A percentile compares a stretch with the other conserved stretches of the same genome.
Evolutionary conservation across 176 grass and related monocot genomes (phyloP).

Genomic region (Oryza nivara): DNA sequence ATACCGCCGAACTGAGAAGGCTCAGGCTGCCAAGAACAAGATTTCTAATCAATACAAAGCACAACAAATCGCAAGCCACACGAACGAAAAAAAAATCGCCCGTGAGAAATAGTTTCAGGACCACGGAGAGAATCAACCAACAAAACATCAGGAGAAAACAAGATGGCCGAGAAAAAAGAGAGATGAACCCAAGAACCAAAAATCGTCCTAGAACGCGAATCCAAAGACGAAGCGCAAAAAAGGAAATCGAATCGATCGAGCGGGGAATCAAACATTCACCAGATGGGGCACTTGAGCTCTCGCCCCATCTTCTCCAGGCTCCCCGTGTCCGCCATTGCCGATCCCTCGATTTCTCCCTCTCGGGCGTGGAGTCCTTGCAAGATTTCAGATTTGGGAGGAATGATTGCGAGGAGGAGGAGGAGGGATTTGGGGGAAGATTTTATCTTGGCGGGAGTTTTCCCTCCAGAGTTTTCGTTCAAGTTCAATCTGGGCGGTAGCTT

Average conservation of each 20-base stretch:
- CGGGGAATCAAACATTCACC: constrained; percentile 32
- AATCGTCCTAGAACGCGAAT: neutral
- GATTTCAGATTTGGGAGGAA: neutral
- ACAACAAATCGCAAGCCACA: neutral
- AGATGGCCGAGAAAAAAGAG: neutral
- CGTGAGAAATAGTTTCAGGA: neutral
- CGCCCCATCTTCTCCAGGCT: constrained; percentile 86
- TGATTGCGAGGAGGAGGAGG: too few species aligned
- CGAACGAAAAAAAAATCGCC: neutral
- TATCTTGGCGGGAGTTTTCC: constrained; percentile 52
- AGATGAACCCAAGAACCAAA: neutral
- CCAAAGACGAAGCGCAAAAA: neutral
- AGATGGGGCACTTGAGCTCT: constrained; percentile 95
- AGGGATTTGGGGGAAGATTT: neutral
- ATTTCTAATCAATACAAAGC: neutral
- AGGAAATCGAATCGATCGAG: too few species aligned
- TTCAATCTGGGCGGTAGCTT: neutral
- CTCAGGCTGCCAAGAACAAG: constrained; percentile 60
- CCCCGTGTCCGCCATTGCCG: constrained; percentile 67
- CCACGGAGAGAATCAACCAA: neutral
- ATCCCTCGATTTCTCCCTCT: constrained; percentile 14
- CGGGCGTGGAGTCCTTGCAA: too few species aligned
- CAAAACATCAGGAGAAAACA: neutral
- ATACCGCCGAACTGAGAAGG: constrained; percentile 62
- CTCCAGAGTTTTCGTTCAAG: constrained; percentile 35